A percentile compares a stretch with the other conserved stretches of the same genome.
phyloP scores from a whole-genome alignment of 2,329 filamentous ascomycete genomes.

The Incumbomyces delicatus region DNA sequence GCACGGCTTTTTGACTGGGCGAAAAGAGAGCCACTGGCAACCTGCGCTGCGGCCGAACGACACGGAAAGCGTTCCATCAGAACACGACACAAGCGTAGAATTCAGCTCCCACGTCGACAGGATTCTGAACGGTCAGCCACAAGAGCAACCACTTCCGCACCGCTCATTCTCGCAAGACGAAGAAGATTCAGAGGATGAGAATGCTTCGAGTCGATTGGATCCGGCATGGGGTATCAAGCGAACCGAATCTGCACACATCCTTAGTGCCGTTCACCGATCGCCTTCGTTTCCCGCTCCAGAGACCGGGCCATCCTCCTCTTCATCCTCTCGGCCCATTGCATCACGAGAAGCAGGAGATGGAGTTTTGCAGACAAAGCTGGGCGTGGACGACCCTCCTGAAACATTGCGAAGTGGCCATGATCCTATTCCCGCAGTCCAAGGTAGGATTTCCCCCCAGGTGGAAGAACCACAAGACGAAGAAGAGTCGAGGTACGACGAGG shows the following conservation, averaged over 20 bases:
- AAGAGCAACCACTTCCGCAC: background rate
- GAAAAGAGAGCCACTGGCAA: constrained; percentile 40
- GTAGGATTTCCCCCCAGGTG: background rate
- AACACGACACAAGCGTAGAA: too few species aligned
- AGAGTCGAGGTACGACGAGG: background rate
- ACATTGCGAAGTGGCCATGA: background rate
- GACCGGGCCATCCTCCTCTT: background rate
- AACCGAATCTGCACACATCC: constrained; percentile 14
- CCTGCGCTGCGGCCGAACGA: constrained; percentile 43
- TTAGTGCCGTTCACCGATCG: constrained; percentile 15
- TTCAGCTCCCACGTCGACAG: too few species aligned
- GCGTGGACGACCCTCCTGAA: constrained; percentile 1
- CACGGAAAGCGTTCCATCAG: constrained; percentile 8
- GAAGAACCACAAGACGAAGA: background rate
- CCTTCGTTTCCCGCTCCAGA: constrained; percentile 17
- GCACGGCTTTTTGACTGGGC: background rate
- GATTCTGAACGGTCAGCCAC: too few species aligned
- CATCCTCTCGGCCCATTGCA: background rate
- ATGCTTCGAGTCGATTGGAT: constrained; percentile 17
- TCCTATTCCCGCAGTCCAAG: background rate
- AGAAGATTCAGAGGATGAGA: constrained; percentile 16
- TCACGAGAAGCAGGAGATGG: background rate
- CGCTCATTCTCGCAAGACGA: background rate
- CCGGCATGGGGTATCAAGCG: constrained; percentile 20
- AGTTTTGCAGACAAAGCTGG: background rate